phyloP scores from a whole-genome alignment of 176 grass and related monocot species.

The Thalia dealbata region DNA sequence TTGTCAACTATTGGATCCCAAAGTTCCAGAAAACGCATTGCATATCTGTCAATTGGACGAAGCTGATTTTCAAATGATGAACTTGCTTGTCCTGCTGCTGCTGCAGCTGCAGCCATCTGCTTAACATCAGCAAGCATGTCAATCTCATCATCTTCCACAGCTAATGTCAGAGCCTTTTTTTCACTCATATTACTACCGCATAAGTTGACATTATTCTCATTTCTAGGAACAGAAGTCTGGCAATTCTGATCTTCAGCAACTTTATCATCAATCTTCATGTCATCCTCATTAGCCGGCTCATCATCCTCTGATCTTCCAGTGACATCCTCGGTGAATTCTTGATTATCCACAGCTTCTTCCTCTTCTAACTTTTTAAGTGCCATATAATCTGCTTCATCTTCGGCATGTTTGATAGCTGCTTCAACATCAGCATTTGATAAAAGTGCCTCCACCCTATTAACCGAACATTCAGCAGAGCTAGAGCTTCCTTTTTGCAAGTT shows the following conservation, averaged over 20 bases:
- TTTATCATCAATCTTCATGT: slow-evolving; percentile 48
- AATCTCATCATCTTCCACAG: slow-evolving; percentile 75
- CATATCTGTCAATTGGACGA: slow-evolving; percentile 93
- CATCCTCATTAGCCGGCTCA: slow-evolving; percentile 82
- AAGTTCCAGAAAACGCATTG: slow-evolving; percentile 87
- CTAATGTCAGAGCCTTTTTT: slow-evolving; percentile 65
- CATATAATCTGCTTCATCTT: slow-evolving; percentile 99
- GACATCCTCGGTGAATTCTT: slow-evolving; percentile 91
- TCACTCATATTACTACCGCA: slow-evolving; percentile 36
- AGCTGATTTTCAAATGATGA: slow-evolving; percentile 97
- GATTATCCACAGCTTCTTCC: slow-evolving; percentile 93
- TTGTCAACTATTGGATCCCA: slow-evolving; percentile 95
- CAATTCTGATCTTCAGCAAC: slow-evolving; percentile 48
- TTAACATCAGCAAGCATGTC: slow-evolving; percentile 98
- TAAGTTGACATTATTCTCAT: slow-evolving; percentile 42
- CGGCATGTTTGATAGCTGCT: slow-evolving; percentile 88
- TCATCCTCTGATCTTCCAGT: slow-evolving; percentile 61
- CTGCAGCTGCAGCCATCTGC: slow-evolving; percentile 91
- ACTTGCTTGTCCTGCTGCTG: slow-evolving; percentile 85
- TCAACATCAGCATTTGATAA: slow-evolving; percentile 87
- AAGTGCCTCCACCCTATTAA: slow-evolving; percentile 20
- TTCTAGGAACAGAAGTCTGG: slow-evolving; percentile 34
- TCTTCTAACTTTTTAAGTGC: slow-evolving; percentile 92
- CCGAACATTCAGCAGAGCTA: slow-evolving; percentile 25
- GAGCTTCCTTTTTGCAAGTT: slow-evolving; percentile 33